Evolutionary conservation across 169 alveolate genomes (phyloP), one percentile per base, ranked within the genome.

Genomic region (Plasmodium chabaudi): DNA sequence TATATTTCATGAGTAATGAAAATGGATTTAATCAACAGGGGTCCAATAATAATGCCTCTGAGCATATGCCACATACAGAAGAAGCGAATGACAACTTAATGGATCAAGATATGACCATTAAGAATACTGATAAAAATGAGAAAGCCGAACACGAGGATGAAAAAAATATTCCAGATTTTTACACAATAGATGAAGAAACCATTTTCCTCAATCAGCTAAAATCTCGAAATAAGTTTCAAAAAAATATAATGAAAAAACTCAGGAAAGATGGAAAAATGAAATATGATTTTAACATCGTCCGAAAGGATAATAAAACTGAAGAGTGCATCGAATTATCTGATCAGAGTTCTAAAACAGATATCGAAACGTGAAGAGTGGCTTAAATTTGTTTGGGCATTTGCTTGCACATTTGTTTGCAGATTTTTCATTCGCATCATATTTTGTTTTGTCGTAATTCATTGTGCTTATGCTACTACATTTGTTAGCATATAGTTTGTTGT

Each of bases 161-260:
- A 21, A 57, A 72, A 3, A 23, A 17, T 25, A 9, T 59, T 42
- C 90, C 90, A 12, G 60, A 82, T 23, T 82, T 51, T 46, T 82
- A 82, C 53, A 67, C 59, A 53, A 47, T 82, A 10, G 68, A 71
- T 53, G 90, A 82, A 42, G 90, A 82, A 60, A 59, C 23, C 21
- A 47, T 82, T n/a, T 82, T 82, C 34, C 23, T 67, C 6, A 65
- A 82, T 61, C 90, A 82, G 39, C 39, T 71, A 59, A 68, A 82
- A 57, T 67, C 55, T 59, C 39, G 44, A 19, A 82, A 63, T 61
- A 67, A 47, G 25, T 34, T 56, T 53, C 90, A 82, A 39, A 49
- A 68, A 17, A 42, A 70, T 55, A 39, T 65, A 34, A 82, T 82
- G 90, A 44, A 65, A 47, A 82, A 56, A 49, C 51, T 82, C 39